Evolutionary conservation across 768 basidiomycete genomes (phyloP), one percentile per base, ranked within the genome.

Genomic region (Leccinum boreale): DNA sequence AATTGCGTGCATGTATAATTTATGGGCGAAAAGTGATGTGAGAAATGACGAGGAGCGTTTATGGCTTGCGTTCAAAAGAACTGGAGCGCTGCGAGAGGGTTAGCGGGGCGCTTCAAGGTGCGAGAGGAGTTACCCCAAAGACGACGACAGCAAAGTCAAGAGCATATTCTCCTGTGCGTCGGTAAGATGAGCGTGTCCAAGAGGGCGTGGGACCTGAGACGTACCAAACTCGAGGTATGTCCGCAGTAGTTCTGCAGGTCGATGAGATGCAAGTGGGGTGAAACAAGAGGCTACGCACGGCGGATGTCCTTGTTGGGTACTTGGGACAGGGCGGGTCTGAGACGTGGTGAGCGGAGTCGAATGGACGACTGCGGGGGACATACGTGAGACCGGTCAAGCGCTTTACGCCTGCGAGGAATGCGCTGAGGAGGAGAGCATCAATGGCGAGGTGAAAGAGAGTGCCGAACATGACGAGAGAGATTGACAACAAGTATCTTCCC

Each of bases 251-350:
- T 91, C 91, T 94, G 42, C 54, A 33, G 29, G 10, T 35, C 35
- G 48, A 50, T 64, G 8, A 64, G 56, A 58, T 17, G 10, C 45
- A 2, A 48, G 4, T 31, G 19, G 42, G 5, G 14, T 3, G 19
- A 39, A 0, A 12, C n/a, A 57, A 19, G 53, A 21, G 29, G 21
- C 1, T 48, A 81, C 91, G 74, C 71, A 94, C 92, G 86, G 46
- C 92, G 86, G 29, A 94, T 67, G 65, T 95, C 92, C 71, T 94
- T 95, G 80, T 94, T 94, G 3, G 89, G 87, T 1, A 95, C 86
- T 64, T 83, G 82, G 4, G 82, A 75, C 10, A 95, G 73, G 15
- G 86, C 86, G 42, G 89, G 92, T 10, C 92, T 94, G 45, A 7
- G 28, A 9, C 0, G 17, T 58, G 5, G 55, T 61, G 58, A 61